Base-by-base conservation (phyloP, 208 protist genomes). In the Leishmania amazonensis region DNA sequence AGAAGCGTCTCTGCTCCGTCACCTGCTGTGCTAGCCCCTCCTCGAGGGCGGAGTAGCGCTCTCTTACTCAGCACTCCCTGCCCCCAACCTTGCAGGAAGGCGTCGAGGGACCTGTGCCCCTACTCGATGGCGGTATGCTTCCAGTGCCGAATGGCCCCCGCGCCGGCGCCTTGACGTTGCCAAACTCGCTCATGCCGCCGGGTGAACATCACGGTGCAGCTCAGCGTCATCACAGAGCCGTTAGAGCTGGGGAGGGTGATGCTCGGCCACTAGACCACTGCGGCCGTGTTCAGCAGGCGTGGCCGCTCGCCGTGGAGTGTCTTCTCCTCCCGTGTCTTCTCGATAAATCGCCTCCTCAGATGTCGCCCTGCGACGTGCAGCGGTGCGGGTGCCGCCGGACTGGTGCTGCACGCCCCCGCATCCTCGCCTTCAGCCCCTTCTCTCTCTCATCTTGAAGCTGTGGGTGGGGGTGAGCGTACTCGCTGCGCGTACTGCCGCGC, bases 171-270 rank as follows among this genome's bases (percentile, higher is more conserved):
- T 47, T 93, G 62, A 81, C 81, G 8, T 49, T 95, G 71, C 83
- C 88, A 11, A 90, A 91, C 47, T 88, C 88, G 2, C 89, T 85
- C 64, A 87, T 93, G 78, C 91, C 91, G 13, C 83, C 87, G 2
- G 83, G 83, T 95, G 28, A 81, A 88, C 67, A 85, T 93, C 74
- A 83, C 76, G 35, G 79, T 92, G 31, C 78, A 75, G 42, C 87
- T 94, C 58, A 51, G 78, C 45, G 87, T 85, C 35, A 77, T 87
- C 58, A 85, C 81, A 35, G 83, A 87, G 73, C 78, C 81, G 2
- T 62, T 71, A 40, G 80, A 85, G 65, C 67, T 86, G 40, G 62
- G 62, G 53, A 73, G 45, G 24, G 47, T 71, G 13, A 85, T 76
- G 81, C 31, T 70, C 51, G 28, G 68, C 24, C 70, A 78, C 76